These are phyloP conservation scores for Amphicarpaea edgeworthii DNA, from an alignment of 306 rosid genomes.

Conservation along the genomic window DNA sequence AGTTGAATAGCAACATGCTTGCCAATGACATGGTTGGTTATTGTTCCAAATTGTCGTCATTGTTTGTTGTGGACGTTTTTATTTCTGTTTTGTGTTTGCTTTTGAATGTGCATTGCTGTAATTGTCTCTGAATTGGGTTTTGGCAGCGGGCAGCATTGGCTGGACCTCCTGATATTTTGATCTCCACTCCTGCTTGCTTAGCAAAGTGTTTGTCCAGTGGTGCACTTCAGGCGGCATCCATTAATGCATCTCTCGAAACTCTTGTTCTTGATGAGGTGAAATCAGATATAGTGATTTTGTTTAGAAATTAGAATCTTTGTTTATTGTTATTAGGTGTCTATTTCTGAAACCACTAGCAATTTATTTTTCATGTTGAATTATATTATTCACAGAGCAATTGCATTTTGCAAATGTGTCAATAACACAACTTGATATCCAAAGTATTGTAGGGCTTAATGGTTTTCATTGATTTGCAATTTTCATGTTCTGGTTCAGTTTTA, in stretches of 20 bases:
- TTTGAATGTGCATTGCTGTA: slow-evolving; percentile 17
- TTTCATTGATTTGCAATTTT: background rate
- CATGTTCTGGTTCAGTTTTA: slow-evolving; percentile 10
- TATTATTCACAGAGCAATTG: background rate
- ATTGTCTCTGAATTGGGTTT: slow-evolving; percentile 44
- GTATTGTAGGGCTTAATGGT: slow-evolving; percentile 16
- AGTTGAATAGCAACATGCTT: slow-evolving; percentile 79
- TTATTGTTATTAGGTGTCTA: slow-evolving; percentile 6
- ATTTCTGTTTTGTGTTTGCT: background rate
- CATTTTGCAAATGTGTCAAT: background rate
- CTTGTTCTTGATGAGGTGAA: slow-evolving; percentile 97
- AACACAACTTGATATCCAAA: background rate
- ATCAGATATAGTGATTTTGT: background rate
- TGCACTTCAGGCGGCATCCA: slow-evolving; percentile 64
- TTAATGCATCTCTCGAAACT: slow-evolving; percentile 73
- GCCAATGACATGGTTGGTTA: slow-evolving; percentile 72
- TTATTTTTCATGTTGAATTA: slow-evolving; percentile 21
- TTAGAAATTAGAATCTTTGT: slow-evolving; percentile 9
- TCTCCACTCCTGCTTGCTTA: slow-evolving; percentile 89
- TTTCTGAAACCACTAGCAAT: background rate
- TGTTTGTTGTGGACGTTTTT: background rate
- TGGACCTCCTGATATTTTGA: slow-evolving; percentile 84
- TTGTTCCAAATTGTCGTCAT: background rate
- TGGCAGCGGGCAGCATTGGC: slow-evolving; percentile 78
- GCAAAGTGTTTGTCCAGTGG: slow-evolving; percentile 81